These are phyloP conservation scores for Verticillium klebahnii DNA, from an alignment of 2,329 filamentous ascomycete species.

Conservation along the genomic window DNA sequence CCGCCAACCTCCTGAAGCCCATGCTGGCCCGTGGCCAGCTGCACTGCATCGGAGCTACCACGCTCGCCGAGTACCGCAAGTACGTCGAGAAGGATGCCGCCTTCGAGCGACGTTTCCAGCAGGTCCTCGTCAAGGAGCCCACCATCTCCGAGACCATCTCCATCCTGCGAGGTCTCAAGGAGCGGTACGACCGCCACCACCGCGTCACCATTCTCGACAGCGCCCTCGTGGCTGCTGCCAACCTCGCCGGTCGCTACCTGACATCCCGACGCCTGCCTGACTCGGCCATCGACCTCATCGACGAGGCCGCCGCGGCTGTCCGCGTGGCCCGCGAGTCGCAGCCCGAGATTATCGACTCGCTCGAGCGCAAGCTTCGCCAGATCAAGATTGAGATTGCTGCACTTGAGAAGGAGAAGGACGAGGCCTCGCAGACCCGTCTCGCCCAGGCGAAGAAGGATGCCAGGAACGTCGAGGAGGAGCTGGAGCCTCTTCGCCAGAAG, in stretches of 20 bases:
- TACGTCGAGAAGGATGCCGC: conserved; percentile 99
- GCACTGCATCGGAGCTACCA: conserved; percentile 97
- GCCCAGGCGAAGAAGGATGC: conserved; percentile 82
- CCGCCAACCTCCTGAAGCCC: conserved; percentile 93
- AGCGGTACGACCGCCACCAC: conserved; percentile 97
- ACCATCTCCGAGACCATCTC: conserved; percentile 86
- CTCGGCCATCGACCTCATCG: conserved; percentile 92
- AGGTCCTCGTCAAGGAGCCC: conserved; percentile 95
- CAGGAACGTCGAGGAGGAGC: conserved; percentile 89
- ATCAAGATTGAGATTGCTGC: conserved; percentile 97
- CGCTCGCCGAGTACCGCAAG: conserved; percentile 91
- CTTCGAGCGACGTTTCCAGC: conserved; percentile 97
- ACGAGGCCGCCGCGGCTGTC: conserved; percentile 95
- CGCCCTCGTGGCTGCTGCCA: conserved; percentile 88
- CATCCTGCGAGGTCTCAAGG: conserved; percentile 96
- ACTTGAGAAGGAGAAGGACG: conserved; percentile 87
- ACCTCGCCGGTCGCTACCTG: conserved; percentile 86
- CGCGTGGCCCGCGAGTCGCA: conserved; percentile 93
- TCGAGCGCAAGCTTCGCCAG: conserved; percentile 86
- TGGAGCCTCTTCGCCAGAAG: conserved; percentile 87
- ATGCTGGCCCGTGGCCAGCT: conserved; percentile 96
- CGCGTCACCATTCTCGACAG: conserved; percentile 95
- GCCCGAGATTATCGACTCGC: conserved; percentile 89
- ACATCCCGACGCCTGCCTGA: conserved; percentile 88
- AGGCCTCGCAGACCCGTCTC: conserved; percentile 81